Conservation (phyloP, 768 basidiomycete genomes). For the Mycena kentingensis region DNA sequence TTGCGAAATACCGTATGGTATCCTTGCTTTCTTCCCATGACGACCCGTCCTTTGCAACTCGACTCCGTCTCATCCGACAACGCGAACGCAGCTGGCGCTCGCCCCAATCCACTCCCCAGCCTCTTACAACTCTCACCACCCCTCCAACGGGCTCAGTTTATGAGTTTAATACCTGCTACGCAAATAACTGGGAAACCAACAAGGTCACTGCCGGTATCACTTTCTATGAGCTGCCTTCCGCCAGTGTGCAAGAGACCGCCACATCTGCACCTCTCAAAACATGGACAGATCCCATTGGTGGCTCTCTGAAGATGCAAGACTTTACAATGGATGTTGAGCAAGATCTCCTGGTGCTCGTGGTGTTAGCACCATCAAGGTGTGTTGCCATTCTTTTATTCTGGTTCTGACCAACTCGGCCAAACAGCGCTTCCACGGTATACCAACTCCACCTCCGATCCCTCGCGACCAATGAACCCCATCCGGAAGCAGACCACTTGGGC, state of each 20-base stretch:
- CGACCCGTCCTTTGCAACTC: conserved; percentile 38
- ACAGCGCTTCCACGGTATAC: conserved; percentile 45
- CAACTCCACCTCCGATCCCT: conserved; percentile 55
- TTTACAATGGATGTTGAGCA: conserved; percentile 61
- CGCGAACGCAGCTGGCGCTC: conserved; percentile 53
- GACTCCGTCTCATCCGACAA: conserved; percentile 42
- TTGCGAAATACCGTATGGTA: conserved; percentile 48
- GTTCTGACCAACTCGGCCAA: conserved; percentile 26
- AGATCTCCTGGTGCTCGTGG: conserved; percentile 54
- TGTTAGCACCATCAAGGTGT: conserved; percentile 44
- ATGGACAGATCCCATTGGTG: conserved; percentile 50
- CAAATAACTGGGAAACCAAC: conserved; percentile 47
- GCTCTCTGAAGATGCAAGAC: conserved; percentile 47
- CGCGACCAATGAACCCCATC: conserved; percentile 52
- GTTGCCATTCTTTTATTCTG: conserved; percentile 21
- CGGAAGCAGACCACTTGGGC: conserved; percentile 33
- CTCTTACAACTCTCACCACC: conserved; percentile 36
- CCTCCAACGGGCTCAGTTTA: conserved; percentile 51
- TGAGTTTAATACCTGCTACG: conserved; percentile 56
- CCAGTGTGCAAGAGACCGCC: conserved; percentile 39
- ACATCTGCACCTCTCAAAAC: conserved; percentile 29
- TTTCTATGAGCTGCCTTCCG: conserved; percentile 50
- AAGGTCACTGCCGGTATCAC: conserved; percentile 47
- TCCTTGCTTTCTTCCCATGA: conserved; percentile 35
- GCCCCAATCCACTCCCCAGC: conserved; percentile 41